Evolutionary conservation across 768 basidiomycete genomes (phyloP), one percentile per base, ranked within the genome.

Genomic region (Dacryopinax spathularia): DNA sequence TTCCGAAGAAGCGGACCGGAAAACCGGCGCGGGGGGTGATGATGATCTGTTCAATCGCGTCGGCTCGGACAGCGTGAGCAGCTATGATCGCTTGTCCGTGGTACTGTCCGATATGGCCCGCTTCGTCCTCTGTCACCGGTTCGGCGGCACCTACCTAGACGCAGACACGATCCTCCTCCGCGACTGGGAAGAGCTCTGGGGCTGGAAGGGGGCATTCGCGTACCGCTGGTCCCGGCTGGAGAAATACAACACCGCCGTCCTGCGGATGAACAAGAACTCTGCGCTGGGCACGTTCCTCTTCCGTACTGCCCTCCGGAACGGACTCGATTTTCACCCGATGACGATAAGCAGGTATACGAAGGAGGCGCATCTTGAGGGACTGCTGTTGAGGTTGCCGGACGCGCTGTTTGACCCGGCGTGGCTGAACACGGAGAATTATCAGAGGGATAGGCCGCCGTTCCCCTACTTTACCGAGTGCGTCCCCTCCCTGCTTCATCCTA

Each of bases 131-230:
- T 93, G 91, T 66, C 91, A 99, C 73, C 87, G 93, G 22, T 98
- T 88, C 70, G 95, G 96, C 25, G 95, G 95, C 15, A 89, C 93
- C 60, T 99, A 98, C 72, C 84, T 99, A 61, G 95, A 99, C 70
- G 93, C 94, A 10, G 96, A 98, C 72, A 97, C 92, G 9, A 84
- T 99, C 67, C 84, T 99, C 68, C 76, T 99, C 33, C 87, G 96
- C 22, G 95, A 99, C 71, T 99, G 96, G 96, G 94, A 96, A 72
- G 95, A 98, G 68, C 78, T 99, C 4, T 97, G 91, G 91, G 91
- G 91, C 31, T 96, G 90, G 87, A 84, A 87, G 69, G 94, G 94
- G 36, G 92, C 93, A 18, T 99, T 96, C 69, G 94, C 95, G 7
- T 98, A 97, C 73, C 81, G 95, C 1, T 99, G 95, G 95, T 91